Evolutionary conservation across 331 rosid species (phyloP).

Genomic region (Rhamnella rubrinervis): DNA sequence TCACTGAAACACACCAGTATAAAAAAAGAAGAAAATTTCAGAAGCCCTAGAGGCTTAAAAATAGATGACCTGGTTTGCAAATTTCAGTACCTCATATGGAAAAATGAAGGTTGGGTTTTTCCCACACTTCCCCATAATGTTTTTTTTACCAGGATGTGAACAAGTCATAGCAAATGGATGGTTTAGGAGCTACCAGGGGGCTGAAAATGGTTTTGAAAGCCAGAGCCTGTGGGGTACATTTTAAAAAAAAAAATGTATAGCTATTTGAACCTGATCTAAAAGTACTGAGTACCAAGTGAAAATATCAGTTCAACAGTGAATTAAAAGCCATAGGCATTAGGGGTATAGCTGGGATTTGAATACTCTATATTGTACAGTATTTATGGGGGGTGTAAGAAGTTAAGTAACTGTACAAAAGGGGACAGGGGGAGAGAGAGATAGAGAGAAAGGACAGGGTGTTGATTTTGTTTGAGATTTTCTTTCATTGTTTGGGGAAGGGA

Average conservation of each 20-base stretch:
- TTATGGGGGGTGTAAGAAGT: constrained; percentile 35
- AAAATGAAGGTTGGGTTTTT: constrained; percentile 26
- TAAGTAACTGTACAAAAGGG: constrained; percentile 36
- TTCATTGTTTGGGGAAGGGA: constrained; percentile 39
- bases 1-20: constrained; percentile 21
- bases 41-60: constrained; percentile 8
- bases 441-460: constrained; percentile 37
- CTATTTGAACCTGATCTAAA: constrained; percentile 22
- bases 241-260: no score
- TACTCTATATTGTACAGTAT: constrained; percentile 22
- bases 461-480: constrained; percentile 58
- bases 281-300: constrained; percentile 35
- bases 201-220: background rate
- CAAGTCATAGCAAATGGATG: constrained; percentile 38
- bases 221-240: no score
- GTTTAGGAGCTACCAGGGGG: constrained; percentile 24
- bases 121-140: constrained; percentile 31
- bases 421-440: constrained; percentile 14
- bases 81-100: constrained; percentile 30
- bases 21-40: constrained; percentile 13
- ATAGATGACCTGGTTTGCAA: constrained; percentile 38
- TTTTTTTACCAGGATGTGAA: constrained; percentile 30
- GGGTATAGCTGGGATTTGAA: constrained; percentile 34
- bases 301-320: constrained; percentile 15
- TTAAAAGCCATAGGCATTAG: constrained; percentile 19